These are phyloP conservation scores for Trifolium pratense DNA, from an alignment of 306 rosid genomes.

Conservation along the genomic window DNA sequence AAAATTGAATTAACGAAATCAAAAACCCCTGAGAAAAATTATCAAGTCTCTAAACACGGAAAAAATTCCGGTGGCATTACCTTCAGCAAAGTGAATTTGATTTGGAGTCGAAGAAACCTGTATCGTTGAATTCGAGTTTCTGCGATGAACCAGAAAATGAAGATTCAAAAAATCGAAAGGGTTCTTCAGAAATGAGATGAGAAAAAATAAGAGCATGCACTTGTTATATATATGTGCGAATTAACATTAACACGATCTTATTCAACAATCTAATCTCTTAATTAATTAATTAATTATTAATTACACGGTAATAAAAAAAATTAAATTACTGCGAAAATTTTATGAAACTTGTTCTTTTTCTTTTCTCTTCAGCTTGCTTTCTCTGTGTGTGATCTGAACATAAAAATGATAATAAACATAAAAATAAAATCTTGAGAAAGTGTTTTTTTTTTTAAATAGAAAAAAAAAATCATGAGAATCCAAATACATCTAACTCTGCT, in stretches of 20 bases:
- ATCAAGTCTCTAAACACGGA: slow-evolving; percentile 51
- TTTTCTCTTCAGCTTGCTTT: no score
- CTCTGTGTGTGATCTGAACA: no score
- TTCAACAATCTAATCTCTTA: slow-evolving; percentile 35
- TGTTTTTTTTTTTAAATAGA: not conserved
- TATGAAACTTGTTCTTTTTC: not conserved
- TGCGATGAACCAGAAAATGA: slow-evolving; percentile 39
- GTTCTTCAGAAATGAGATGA: slow-evolving; percentile 18
- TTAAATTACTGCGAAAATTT: slow-evolving; percentile 22
- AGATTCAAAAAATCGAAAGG: slow-evolving; percentile 41
- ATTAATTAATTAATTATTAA: slow-evolving; percentile 26
- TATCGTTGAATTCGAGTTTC: slow-evolving; percentile 2
- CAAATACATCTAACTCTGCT: slow-evolving; percentile 49
- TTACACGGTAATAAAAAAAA: slow-evolving; percentile 11
- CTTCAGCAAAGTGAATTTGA: slow-evolving; percentile 40
- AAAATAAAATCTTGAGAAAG: slow-evolving; percentile 23
- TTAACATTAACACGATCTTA: slow-evolving; percentile 44
- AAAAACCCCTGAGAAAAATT: slow-evolving; percentile 53
- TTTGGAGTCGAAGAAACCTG: slow-evolving; percentile 28
- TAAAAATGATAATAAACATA: not conserved
- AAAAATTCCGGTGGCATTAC: slow-evolving; percentile 52
- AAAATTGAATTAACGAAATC: slow-evolving; percentile 31
- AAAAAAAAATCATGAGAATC: slow-evolving; percentile 28
- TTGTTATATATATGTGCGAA: slow-evolving; percentile 2
- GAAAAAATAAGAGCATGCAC: slow-evolving; percentile 30